Base-by-base conservation (phyloP, 805 yeast genomes). In the Yamadazyma akitaensis region DNA sequence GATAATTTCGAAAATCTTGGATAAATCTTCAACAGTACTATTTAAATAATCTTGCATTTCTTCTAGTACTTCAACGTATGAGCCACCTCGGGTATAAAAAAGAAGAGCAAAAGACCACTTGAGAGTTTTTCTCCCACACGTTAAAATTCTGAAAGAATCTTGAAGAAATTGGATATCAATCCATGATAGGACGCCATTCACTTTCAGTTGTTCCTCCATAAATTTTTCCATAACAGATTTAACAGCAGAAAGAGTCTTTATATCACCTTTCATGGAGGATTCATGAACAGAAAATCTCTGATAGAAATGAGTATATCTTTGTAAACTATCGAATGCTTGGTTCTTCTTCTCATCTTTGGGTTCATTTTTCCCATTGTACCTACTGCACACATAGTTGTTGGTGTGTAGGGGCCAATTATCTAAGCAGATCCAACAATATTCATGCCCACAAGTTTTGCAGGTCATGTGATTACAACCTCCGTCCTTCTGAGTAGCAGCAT, bases 391-490 rank as follows among this genome's bases (percentile, higher is more conserved):
- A 63, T 81, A 90, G 65, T 72, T 68, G 25, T 75, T 70, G 2
- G 81, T 81, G 66, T 92, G 98, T 13, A 65, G 66, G 0, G 61
- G 57, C 99, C 99, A 92, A 30, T 72, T 77, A 2, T 83, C 83
- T 51, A 80, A 62, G 64, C 99, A 94, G 34, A 91, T 81, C 99
- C 99, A 94, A 64, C 99, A 94, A 60, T 90, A 94, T 61, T 91
- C 88, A 61, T 79, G 66, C 11, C 63, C 60, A 63, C 99, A 94
- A 48, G 81, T 83, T 3, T 79, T 72, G 63, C 99, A 94, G 1
- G 82, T 77, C 96, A 94, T 92, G 66, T 94, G 99, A 65, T 92
- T 92, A 67, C 99, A 94, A 0, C 99, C 99, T 18, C 97, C 98
- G 60, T 86, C 86, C 58, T 92, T 90, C 61, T 94, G 97, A 51